These are phyloP conservation scores for Hanseniaspora pseudoguilliermondii DNA, from an alignment of 805 yeast species.

Conservation along the genomic window DNA sequence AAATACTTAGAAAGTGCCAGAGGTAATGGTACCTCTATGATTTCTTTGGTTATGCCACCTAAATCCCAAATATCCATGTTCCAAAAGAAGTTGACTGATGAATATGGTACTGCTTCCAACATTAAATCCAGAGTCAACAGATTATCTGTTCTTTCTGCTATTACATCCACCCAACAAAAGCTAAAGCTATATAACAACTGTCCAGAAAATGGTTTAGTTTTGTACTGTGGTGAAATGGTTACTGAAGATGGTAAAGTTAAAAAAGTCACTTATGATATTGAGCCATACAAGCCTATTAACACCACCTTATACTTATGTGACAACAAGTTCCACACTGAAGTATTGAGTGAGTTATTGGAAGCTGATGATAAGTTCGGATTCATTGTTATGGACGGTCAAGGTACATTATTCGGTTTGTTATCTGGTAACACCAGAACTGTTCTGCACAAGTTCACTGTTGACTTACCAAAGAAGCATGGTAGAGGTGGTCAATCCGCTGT, in stretches of 20 bases:
- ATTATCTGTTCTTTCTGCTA: slow-evolving; percentile 87
- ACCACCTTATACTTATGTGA: slow-evolving; percentile 94
- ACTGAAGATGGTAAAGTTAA: slow-evolving; percentile 96
- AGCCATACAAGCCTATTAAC: slow-evolving; percentile 97
- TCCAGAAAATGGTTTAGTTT: slow-evolving; percentile 88
- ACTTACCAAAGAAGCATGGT: slow-evolving; percentile 98
- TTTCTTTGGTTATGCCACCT: slow-evolving; percentile 90
- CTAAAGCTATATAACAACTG: slow-evolving; percentile 77
- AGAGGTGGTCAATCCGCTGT: slow-evolving; percentile 99
- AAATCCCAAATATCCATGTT: slow-evolving; percentile 79
- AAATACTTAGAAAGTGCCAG: slow-evolving; percentile 79
- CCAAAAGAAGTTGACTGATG: slow-evolving; percentile 90
- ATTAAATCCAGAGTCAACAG: slow-evolving; percentile 96
- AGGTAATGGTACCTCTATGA: slow-evolving; percentile 99
- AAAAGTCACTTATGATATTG: slow-evolving; percentile 91
- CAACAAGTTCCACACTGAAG: slow-evolving; percentile 96
- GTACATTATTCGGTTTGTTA: slow-evolving; percentile 86
- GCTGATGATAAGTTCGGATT: slow-evolving; percentile 94
- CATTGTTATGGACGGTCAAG: slow-evolving; percentile 99
- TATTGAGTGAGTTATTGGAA: slow-evolving; percentile 82
- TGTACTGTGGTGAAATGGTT: slow-evolving; percentile 96
- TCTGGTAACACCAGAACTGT: slow-evolving; percentile 96
- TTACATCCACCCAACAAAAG: slow-evolving; percentile 95
- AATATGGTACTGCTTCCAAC: slow-evolving; percentile 96
- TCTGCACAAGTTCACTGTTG: slow-evolving; percentile 90